Evolutionary conservation across 805 yeast genomes (phyloP).

Genomic region (Pichia gijzeniarum): DNA sequence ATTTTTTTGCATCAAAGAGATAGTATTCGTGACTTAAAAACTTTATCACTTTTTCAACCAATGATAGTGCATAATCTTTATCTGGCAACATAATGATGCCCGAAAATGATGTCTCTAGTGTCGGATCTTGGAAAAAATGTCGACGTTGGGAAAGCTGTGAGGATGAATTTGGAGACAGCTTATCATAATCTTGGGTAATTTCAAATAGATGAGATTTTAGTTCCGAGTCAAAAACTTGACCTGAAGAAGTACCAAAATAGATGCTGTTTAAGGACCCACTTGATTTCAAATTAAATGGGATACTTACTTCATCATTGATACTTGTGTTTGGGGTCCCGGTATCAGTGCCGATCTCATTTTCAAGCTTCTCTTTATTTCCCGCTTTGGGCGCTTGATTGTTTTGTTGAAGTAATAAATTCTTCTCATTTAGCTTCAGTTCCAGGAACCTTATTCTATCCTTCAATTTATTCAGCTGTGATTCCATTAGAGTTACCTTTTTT

Average conservation of each 20-base stretch:
- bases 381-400: neutral
- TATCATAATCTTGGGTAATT: constrained; percentile 5
- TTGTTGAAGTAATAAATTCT: too few species aligned
- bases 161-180: neutral
- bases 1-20: constrained; percentile 13
- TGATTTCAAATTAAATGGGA: constrained; percentile 5
- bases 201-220: constrained; percentile 11
- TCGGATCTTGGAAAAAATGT: constrained; percentile 14
- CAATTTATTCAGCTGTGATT: constrained; percentile 16
- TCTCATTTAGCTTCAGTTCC: constrained; percentile 5
- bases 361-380: neutral
- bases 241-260: constrained; percentile 12
- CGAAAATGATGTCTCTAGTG: constrained; percentile 9
- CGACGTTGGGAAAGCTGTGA: constrained; percentile 5
- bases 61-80: constrained; percentile 14
- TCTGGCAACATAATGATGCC: constrained; percentile 20
- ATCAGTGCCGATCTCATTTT: neutral
- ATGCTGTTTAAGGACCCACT: neutral
- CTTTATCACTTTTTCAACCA: constrained; percentile 13
- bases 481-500: constrained; percentile 18
- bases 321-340: neutral
- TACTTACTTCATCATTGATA: constrained; percentile 1
- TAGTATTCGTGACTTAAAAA: constrained; percentile 14
- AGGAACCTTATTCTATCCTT: constrained; percentile 13
- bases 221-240: constrained; percentile 13